A percentile compares a stretch with the other conserved stretches of the same genome.
phyloP scores from a whole-genome alignment of 306 rosid genomes.

The Quercus rubra region DNA sequence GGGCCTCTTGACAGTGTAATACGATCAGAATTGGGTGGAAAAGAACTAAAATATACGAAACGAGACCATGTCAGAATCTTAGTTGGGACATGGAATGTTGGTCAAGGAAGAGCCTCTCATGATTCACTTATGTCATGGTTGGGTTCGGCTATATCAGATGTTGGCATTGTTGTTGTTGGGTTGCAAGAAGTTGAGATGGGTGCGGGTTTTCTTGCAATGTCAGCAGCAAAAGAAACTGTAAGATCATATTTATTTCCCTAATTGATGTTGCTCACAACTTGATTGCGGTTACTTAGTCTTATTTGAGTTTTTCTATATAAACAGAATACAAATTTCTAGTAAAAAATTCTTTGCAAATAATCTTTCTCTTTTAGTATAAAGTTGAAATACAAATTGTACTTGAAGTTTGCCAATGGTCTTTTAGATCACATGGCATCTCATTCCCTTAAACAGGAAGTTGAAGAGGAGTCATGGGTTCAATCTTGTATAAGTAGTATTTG shows the following conservation, averaged over 20 bases:
- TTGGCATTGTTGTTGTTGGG: slow-evolving; percentile 92
- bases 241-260: slow-evolving; percentile 20
- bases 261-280: slow-evolving; percentile 14
- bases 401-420: background rate
- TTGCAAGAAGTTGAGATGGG: slow-evolving; percentile 99
- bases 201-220: slow-evolving; percentile 99
- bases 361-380: background rate
- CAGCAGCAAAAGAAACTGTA: slow-evolving; percentile 99
- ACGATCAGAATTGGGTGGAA: slow-evolving; percentile 67
- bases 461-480: background rate
- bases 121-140: slow-evolving; percentile 82
- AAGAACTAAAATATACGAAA: slow-evolving; percentile 59
- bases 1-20: slow-evolving; percentile 70
- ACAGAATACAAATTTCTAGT: background rate
- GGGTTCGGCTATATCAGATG: slow-evolving; percentile 85
- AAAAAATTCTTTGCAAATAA: background rate
- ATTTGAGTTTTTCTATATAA: background rate
- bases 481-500: background rate
- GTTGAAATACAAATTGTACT: background rate
- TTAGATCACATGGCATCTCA: too few relatives aligned
- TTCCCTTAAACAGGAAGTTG: too few relatives aligned
- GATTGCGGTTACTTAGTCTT: background rate
- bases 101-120: slow-evolving; percentile 94
- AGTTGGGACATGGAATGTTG: slow-evolving; percentile 98
- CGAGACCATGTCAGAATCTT: slow-evolving; percentile 72